Evolutionary conservation across 139 green algal species (phyloP).

Genomic region (Penium margaritaceum): DNA sequence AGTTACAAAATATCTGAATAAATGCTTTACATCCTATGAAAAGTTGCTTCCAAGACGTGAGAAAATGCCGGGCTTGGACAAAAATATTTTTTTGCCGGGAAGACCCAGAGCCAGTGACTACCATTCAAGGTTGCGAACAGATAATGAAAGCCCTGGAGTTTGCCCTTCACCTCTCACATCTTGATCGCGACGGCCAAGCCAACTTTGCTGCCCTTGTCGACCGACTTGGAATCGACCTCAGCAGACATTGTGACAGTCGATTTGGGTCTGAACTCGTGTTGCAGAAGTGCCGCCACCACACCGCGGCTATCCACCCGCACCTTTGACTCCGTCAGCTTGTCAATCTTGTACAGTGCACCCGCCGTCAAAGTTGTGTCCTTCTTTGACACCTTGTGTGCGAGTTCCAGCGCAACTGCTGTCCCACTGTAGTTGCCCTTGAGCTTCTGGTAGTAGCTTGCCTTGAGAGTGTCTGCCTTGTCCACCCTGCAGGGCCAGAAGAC

Average conservation of each 20-base stretch:
- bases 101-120: no score
- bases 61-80: no score
- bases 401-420: conserved; percentile 30
- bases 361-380: conserved; percentile 42
- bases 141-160: no score
- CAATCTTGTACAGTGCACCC: conserved; percentile 26
- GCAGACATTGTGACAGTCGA: conserved; percentile 32
- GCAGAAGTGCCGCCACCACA: conserved; percentile 34
- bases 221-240: conserved; percentile 43
- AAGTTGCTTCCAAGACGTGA: no score
- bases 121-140: no score
- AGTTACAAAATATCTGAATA: no score
- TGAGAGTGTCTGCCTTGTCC: conserved; percentile 47
- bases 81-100: no score
- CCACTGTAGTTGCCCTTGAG: conserved; percentile 13
- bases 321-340: conserved; percentile 29
- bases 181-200: conserved; percentile 35
- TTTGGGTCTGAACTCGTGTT: conserved; percentile 44
- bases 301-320: conserved; percentile 35
- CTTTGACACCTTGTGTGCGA: conserved; percentile 39
- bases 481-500: no score
- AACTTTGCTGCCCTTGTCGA: conserved; percentile 44
- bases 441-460: conserved; percentile 41
- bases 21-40: no score
- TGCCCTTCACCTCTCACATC: no score